Evolutionary conservation across 371 early-diverging fungal species (phyloP), one percentile per base, ranked within the genome.

Genomic region (Blastocladiella emersonii): DNA sequence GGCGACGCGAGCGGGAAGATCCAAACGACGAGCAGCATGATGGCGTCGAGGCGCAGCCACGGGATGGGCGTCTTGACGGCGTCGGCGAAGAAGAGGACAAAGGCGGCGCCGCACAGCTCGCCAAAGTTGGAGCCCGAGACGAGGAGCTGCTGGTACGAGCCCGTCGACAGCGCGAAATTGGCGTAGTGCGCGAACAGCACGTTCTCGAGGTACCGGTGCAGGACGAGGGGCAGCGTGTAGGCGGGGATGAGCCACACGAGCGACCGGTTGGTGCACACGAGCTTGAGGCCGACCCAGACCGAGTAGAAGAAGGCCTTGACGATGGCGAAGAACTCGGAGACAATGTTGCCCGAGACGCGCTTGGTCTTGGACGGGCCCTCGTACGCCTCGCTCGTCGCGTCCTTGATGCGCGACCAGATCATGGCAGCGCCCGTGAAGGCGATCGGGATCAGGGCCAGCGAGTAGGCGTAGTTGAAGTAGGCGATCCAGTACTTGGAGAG

Each of bases 201-300:
- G 55, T 71, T 70, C 64, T 79, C 79, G 64, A 79, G 72, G 69
- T 76, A 79, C 36, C 79, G 76, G 61, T 79, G 79, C 15, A 73
- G 72, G 63, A 79, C 69, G 30, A 79, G 68, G 21, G 77, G 73
- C 34, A 79, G 61, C 5, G 77, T 66, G 67, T 79, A 79, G 63
- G 75, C 79, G 32, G 75, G 75, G 30, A 79, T 68, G 57, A 79
- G 64, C 79, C 79, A 77, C 41, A 76, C 66, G 63, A 79, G 74
- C 65, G 68, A 66, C 61, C 78, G 78, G 37, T 70, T 63, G 35
- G 71, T 71, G 67, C 70, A 72, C 61, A 76, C 63, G 61, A 79
- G 71, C 41, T 67, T 61, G 30, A 59, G 71, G 34, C 78, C 78
- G 36, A 64, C 63, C 61, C 60, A 65, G 45, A 76, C 61, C 23